Conservation (phyloP, 2,329 filamentous ascomycete species). For the Fusarium napiforme region DNA sequence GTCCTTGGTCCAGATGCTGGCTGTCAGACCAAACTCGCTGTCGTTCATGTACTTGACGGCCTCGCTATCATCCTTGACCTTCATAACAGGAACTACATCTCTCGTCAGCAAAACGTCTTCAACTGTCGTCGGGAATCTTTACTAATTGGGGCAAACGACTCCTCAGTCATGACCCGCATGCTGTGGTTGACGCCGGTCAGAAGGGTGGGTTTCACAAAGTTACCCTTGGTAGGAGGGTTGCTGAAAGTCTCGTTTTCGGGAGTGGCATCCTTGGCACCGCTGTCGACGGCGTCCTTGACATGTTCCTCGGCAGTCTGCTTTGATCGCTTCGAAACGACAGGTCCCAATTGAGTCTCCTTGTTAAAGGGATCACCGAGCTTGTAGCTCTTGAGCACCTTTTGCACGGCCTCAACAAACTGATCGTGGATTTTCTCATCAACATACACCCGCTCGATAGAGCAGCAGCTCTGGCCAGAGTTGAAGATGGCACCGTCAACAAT, state of each 20-base stretch:
- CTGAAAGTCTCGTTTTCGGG: conserved; percentile 83
- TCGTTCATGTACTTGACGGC: conserved; percentile 92
- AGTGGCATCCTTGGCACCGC: conserved; percentile 86
- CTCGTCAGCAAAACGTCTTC: conserved; percentile 4
- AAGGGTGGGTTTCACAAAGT: conserved; percentile 88
- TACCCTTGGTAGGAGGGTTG: conserved; percentile 79
- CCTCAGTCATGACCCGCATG: conserved; percentile 91
- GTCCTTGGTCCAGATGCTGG: conserved; percentile 98
- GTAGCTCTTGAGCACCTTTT: conserved; percentile 83
- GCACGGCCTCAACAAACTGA: conserved; percentile 79
- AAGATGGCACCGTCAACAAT: conserved; percentile 97
- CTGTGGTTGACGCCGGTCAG: conserved; percentile 81
- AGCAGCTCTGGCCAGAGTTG: conserved; percentile 99
- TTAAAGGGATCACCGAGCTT: conserved; percentile 89
- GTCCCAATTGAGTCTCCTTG: conserved; percentile 82
- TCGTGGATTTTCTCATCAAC: conserved; percentile 88
- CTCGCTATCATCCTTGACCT: conserved; percentile 82
- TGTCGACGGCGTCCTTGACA: conserved; percentile 82
- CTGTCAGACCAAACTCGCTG: conserved; percentile 91
- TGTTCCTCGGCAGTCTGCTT: conserved; percentile 81
- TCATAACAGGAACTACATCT: conserved; percentile 74
- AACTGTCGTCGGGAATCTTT: not conserved
- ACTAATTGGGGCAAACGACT: conserved; percentile 78
- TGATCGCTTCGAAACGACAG: conserved; percentile 85
- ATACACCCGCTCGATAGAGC: conserved; percentile 90